A percentile compares a stretch with the other conserved stretches of the same genome.
Evolutionary conservation across 768 basidiomycete species (phyloP).

Genomic region (Leccinum variicolor): DNA sequence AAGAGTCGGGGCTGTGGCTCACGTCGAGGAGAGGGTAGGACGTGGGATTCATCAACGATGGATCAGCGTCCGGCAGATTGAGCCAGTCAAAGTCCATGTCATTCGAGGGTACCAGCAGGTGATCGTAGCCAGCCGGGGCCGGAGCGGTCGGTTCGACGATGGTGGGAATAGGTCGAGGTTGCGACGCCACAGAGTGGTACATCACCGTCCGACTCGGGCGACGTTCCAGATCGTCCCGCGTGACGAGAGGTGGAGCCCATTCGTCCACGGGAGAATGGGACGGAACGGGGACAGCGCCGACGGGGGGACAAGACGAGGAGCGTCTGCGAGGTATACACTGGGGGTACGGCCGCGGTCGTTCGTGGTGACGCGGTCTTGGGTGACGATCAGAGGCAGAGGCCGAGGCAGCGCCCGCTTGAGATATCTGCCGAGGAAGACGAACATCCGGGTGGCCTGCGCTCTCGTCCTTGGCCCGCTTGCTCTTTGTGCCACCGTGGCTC

Average conservation of each 20-base stretch:
- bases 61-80: slow-evolving; percentile 5
- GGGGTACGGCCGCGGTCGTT: slow-evolving; percentile 25
- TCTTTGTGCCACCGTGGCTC: slow-evolving; percentile 15
- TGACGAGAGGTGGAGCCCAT: slow-evolving; percentile 20
- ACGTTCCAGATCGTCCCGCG: slow-evolving; percentile 34
- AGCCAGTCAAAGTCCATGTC: slow-evolving; percentile 11
- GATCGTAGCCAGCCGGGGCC: neutral
- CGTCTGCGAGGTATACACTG: slow-evolving; percentile 27
- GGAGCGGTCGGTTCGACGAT: slow-evolving; percentile 6
- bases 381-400: neutral
- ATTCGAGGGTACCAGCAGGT: neutral
- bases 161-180: neutral
- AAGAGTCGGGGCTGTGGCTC: slow-evolving; percentile 1
- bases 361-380: slow-evolving; percentile 5
- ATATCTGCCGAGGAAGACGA: slow-evolving; percentile 11
- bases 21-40: slow-evolving; percentile 1
- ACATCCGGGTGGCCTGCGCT: slow-evolving; percentile 3
- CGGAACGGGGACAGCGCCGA: slow-evolving; percentile 31
- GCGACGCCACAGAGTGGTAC: slow-evolving; percentile 31
- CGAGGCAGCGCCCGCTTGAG: neutral
- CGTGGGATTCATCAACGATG: neutral
- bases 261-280: slow-evolving; percentile 8
- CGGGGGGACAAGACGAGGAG: slow-evolving; percentile 42
- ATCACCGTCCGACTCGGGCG: slow-evolving; percentile 31
- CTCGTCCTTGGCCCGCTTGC: slow-evolving; percentile 18